phyloP scores from a whole-genome alignment of 306 rosid species.

The Lagenaria siceraria region DNA sequence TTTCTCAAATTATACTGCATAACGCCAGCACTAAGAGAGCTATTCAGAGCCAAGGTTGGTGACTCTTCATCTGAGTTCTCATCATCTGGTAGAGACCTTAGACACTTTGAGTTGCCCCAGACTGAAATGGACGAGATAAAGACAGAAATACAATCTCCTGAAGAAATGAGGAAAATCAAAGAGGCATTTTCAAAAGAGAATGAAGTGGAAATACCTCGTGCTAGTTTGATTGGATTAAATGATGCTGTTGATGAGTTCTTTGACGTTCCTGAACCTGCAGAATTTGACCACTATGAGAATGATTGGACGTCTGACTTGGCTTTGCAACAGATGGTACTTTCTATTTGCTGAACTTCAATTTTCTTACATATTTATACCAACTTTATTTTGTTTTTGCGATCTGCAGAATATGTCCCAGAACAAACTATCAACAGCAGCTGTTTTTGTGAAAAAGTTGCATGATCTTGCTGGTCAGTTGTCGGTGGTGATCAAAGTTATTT shows the following conservation, averaged over 20 bases:
- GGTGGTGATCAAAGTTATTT: not conserved
- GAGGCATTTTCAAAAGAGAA: slow-evolving; percentile 19
- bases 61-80: slow-evolving; percentile 22
- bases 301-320: slow-evolving; percentile 37
- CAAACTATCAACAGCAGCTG: slow-evolving; percentile 45
- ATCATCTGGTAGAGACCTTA: slow-evolving; percentile 21
- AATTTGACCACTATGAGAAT: slow-evolving; percentile 32
- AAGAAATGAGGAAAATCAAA: slow-evolving; percentile 23
- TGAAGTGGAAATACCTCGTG: slow-evolving; percentile 27
- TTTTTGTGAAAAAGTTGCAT: slow-evolving; percentile 56
- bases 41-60: slow-evolving; percentile 41
- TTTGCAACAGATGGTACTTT: slow-evolving; percentile 32
- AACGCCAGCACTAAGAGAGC: slow-evolving; percentile 58
- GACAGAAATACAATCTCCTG: slow-evolving; percentile 16
- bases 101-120: slow-evolving; percentile 22
- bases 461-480: slow-evolving; percentile 58
- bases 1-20: not conserved
- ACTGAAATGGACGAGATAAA: slow-evolving; percentile 28
- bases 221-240: slow-evolving; percentile 51
- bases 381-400: slow-evolving; percentile 2
- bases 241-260: slow-evolving; percentile 63
- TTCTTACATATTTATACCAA: not conserved
- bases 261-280: slow-evolving; percentile 75
- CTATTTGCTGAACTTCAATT: not conserved
- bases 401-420: slow-evolving; percentile 31